Percentiles rank a stretch among this genome's conserved stretches.
Evolutionary conservation across 495 filamentous ascomycete genomes (phyloP).

Genomic region (Penicillium ucsense): DNA sequence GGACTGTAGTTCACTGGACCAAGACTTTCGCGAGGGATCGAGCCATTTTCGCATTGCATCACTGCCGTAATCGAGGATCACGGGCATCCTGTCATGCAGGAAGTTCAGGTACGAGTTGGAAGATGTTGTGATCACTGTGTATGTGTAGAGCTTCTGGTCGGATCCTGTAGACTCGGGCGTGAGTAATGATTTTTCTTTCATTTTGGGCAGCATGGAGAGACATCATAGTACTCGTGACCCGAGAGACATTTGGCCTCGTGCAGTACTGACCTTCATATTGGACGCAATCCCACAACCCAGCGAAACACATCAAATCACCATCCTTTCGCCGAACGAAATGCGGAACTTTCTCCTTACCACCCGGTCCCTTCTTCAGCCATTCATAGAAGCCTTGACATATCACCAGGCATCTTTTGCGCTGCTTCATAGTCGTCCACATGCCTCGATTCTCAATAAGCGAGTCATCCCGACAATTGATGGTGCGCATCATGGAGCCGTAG

Average conservation of each 20-base stretch:
- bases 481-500: slow-evolving; percentile 67
- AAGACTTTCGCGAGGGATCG: slow-evolving; percentile 58
- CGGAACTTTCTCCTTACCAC: slow-evolving; percentile 68
- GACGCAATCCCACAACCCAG: slow-evolving; percentile 86
- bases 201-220: too few relatives aligned
- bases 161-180: slow-evolving; percentile 19
- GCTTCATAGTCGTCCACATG: slow-evolving; percentile 90
- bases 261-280: slow-evolving; percentile 55
- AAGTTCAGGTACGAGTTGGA: slow-evolving; percentile 72
- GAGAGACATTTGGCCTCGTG: neutral
- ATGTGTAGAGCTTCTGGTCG: slow-evolving; percentile 67
- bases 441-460: slow-evolving; percentile 64
- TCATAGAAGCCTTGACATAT: slow-evolving; percentile 91
- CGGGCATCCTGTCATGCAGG: slow-evolving; percentile 91
- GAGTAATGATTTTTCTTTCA: too few relatives aligned
- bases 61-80: slow-evolving; percentile 70
- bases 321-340: slow-evolving; percentile 76
- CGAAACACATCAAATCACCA: slow-evolving; percentile 76
- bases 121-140: slow-evolving; percentile 84
- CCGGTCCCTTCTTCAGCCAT: slow-evolving; percentile 73
- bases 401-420: slow-evolving; percentile 76
- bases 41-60: slow-evolving; percentile 70
- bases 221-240: neutral
- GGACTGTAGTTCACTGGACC: slow-evolving; percentile 69
- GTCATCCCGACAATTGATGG: slow-evolving; percentile 94